A percentile compares a stretch with the other conserved stretches of the same genome.
Conservation (phyloP, 2,329 filamentous ascomycete genomes). For the Penicillium sp. region DNA sequence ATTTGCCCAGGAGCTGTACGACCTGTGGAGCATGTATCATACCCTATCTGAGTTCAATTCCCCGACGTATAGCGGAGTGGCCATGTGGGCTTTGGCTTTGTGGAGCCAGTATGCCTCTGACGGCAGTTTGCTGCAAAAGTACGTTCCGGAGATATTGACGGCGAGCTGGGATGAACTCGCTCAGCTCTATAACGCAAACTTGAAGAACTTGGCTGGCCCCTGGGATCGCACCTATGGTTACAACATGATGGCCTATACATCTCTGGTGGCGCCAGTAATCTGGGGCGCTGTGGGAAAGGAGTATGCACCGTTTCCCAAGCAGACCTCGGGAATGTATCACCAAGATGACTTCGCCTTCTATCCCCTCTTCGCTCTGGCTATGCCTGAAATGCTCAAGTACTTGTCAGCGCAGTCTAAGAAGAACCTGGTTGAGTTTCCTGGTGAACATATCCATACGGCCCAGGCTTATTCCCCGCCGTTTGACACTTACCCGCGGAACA, state of each 20-base stretch:
- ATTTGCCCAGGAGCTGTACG: slow-evolving; percentile 56
- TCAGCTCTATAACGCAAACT: slow-evolving; percentile 56
- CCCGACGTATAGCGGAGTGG: slow-evolving; percentile 63
- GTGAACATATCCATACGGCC: slow-evolving; percentile 53
- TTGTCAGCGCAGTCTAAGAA: slow-evolving; percentile 51
- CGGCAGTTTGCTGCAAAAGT: slow-evolving; percentile 53
- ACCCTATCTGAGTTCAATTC: slow-evolving; percentile 64
- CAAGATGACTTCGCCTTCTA: slow-evolving; percentile 58
- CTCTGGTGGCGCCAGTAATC: slow-evolving; percentile 57
- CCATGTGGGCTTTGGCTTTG: slow-evolving; percentile 57
- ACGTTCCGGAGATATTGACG: slow-evolving; percentile 52
- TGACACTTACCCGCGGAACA: slow-evolving; percentile 57
- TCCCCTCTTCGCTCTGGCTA: slow-evolving; percentile 53
- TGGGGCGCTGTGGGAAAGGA: slow-evolving; percentile 49
- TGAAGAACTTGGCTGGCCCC: slow-evolving; percentile 62
- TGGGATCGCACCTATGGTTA: slow-evolving; percentile 65
- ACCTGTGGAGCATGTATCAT: slow-evolving; percentile 55
- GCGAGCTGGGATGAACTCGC: slow-evolving; percentile 54
- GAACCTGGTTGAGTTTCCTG: slow-evolving; percentile 51
- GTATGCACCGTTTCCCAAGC: slow-evolving; percentile 16
- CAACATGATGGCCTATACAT: slow-evolving; percentile 62
- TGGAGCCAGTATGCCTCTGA: slow-evolving; percentile 60
- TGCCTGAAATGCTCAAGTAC: slow-evolving; percentile 16
- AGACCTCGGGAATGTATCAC: slow-evolving; percentile 58
- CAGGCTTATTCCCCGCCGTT: slow-evolving; percentile 59